Conservation (phyloP, 164 flowering plant genomes). For the Chimonanthus praecox region DNA sequence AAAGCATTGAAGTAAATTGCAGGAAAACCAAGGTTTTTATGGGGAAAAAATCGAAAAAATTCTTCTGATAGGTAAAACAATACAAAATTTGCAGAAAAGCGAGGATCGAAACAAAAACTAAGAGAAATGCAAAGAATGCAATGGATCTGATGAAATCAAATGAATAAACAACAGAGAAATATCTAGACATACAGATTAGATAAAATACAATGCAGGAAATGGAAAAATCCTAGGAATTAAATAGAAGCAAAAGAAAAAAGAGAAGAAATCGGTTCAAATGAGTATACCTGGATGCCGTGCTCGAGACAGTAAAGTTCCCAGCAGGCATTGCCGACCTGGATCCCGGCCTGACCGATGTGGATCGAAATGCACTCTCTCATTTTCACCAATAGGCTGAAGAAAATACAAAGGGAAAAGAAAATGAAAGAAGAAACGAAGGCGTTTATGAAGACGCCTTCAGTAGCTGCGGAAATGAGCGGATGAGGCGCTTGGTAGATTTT, state of each 20-base stretch:
- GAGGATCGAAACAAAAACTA: background rate
- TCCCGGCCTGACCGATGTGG: conserved; percentile 56
- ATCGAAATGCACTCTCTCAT: conserved; percentile 60
- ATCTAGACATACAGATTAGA: background rate
- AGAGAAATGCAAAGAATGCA: background rate
- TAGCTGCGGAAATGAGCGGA: too few relatives aligned
- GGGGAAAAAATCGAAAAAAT: background rate
- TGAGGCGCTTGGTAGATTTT: too few relatives aligned
- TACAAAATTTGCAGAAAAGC: background rate
- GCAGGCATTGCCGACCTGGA: conserved; percentile 46
- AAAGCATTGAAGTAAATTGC: background rate
- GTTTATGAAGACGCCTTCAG: conserved; percentile 44
- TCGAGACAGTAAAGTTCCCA: conserved; percentile 49
- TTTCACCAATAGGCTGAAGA: conserved; percentile 10
- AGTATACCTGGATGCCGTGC: conserved; percentile 43
- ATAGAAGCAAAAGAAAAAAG: background rate
- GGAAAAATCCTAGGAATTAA: background rate
- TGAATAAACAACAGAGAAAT: background rate
- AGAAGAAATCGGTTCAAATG: background rate
- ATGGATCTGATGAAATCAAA: background rate
- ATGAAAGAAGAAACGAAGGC: conserved; percentile 5
- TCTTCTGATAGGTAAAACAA: background rate
- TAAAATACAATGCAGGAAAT: background rate
- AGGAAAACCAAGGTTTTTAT: too few relatives aligned
- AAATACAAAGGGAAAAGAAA: background rate